A percentile compares a stretch with the other conserved stretches of the same genome.
phyloP scores from a whole-genome alignment of 2,329 filamentous ascomycete species.

The Diaporthe sp. region DNA sequence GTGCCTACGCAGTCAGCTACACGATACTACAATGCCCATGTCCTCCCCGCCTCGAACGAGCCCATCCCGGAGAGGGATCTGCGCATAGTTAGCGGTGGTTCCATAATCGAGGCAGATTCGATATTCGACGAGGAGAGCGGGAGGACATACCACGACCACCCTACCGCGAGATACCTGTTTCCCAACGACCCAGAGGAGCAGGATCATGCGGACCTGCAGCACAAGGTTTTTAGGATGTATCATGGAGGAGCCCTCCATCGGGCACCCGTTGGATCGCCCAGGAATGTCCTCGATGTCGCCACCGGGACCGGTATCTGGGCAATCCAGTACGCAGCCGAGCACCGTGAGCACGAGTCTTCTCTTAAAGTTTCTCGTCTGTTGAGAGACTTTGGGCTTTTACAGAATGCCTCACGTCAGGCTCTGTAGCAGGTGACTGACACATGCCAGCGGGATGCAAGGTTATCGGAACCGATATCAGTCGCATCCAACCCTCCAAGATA shows the following conservation, averaged over 20 bases:
- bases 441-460: neutral
- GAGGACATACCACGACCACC: constrained; percentile 7
- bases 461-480: neutral
- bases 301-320: neutral
- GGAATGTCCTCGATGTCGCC: constrained; percentile 7
- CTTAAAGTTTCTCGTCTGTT: no score
- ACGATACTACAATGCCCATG: neutral
- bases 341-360: neutral
- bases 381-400: neutral
- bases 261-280: neutral
- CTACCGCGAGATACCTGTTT: neutral
- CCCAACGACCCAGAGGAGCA: constrained; percentile 4
- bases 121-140: constrained; percentile 12
- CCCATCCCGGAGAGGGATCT: neutral
- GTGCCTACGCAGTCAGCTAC: neutral
- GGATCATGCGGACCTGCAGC: neutral
- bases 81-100: constrained; percentile 1
- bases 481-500: neutral
- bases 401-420: neutral
- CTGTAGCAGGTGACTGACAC: neutral
- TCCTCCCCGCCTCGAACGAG: neutral
- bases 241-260: neutral
- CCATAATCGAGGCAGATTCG: constrained; percentile 2
- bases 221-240: neutral
- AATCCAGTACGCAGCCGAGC: neutral